These are phyloP conservation scores for Schizothecium vesticola DNA, from an alignment of 495 filamentous ascomycete genomes.

Conservation along the genomic window DNA sequence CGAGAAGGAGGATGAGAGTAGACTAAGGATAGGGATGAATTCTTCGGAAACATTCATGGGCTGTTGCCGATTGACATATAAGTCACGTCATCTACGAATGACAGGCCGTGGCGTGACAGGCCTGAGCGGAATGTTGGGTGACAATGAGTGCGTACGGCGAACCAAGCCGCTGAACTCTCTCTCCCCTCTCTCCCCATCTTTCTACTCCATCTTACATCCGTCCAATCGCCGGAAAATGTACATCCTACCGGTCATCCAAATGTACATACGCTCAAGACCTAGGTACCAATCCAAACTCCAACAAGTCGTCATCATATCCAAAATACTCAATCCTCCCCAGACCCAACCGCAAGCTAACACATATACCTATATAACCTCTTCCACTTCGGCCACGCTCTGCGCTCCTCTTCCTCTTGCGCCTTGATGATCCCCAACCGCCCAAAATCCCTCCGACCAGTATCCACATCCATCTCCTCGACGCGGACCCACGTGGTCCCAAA, in stretches of 20 bases:
- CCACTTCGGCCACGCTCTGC: slow-evolving; percentile 72
- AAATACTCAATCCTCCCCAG: not conserved
- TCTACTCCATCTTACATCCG: not conserved
- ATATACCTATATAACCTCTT: slow-evolving; percentile 65
- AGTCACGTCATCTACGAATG: not conserved
- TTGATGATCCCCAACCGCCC: slow-evolving; percentile 70
- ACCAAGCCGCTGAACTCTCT: not conserved
- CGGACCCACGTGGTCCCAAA: slow-evolving; percentile 65
- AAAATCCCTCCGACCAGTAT: slow-evolving; percentile 81
- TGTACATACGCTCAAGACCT: not conserved
- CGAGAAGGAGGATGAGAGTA: not conserved
- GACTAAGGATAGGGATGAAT: not conserved
- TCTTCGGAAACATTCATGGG: not conserved
- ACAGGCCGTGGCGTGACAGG: not conserved
- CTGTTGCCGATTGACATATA: not conserved
- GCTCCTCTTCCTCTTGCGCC: slow-evolving; percentile 74
- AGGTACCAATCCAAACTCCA: not conserved
- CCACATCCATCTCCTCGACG: slow-evolving; percentile 72
- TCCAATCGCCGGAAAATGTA: not conserved
- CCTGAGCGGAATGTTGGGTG: not conserved
- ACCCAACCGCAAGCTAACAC: slow-evolving; percentile 30
- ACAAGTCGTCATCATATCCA: not conserved
- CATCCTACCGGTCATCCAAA: not conserved
- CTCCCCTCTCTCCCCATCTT: not conserved
- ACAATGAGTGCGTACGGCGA: no score